phyloP scores from a whole-genome alignment of 805 yeast genomes.

The Myxozyma monticola region DNA sequence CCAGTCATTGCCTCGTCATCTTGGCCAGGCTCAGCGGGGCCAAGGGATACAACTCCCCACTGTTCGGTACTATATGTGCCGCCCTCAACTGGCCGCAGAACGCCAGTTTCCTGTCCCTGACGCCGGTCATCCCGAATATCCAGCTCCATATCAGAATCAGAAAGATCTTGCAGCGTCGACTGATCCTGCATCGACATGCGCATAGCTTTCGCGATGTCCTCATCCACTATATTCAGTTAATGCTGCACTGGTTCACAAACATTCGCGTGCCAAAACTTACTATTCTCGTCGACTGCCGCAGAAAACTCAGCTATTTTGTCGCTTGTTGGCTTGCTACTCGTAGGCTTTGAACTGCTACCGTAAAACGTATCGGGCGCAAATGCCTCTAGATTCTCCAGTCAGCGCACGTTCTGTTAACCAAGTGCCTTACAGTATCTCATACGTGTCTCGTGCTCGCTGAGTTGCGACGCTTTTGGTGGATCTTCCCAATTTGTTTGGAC shows the following conservation, averaged over 20 bases:
- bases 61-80: conserved; percentile 30
- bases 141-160: conserved; percentile 3
- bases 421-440: neutral
- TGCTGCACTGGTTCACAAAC: neutral
- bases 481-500: conserved; percentile 8
- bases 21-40: neutral
- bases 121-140: too few species aligned
- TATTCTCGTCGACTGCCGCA: conserved; percentile 10
- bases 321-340: neutral
- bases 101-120: conserved; percentile 32
- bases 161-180: conserved; percentile 16
- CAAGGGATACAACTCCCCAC: conserved; percentile 32
- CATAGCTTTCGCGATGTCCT: conserved; percentile 27
- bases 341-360: neutral
- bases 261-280: conserved; percentile 4
- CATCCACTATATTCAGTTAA: conserved; percentile 8
- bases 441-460: conserved; percentile 14
- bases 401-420: too few species aligned
- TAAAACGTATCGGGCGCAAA: conserved; percentile 24
- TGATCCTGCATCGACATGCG: conserved; percentile 22
- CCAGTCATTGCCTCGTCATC: neutral
- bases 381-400: conserved; percentile 5
- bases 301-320: neutral
- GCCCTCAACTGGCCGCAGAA: conserved; percentile 33
- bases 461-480: neutral